phyloP scores from a whole-genome alignment of 1,284 basidiomycete species.

The Tylopilus sp. region DNA sequence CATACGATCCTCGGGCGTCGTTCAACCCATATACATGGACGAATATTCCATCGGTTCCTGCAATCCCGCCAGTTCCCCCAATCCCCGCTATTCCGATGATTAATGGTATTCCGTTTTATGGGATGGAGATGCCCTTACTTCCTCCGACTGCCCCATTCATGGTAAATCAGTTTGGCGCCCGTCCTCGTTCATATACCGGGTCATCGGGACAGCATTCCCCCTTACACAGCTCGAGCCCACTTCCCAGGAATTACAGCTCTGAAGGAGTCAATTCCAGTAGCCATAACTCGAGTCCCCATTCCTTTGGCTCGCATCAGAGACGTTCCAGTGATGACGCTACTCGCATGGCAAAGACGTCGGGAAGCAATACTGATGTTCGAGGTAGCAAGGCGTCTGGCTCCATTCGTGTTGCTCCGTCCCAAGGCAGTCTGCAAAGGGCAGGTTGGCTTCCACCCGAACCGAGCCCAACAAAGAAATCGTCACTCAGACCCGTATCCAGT shows the following conservation, averaged over 20 bases:
- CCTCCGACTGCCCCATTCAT: slow-evolving; percentile 75
- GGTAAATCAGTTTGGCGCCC: slow-evolving; percentile 50
- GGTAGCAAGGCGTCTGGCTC: slow-evolving; percentile 9
- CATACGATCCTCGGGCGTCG: slow-evolving; percentile 33
- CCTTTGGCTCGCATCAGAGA: slow-evolving; percentile 27
- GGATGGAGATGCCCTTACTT: slow-evolving; percentile 58
- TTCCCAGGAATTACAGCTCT: slow-evolving; percentile 26
- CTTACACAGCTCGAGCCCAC: slow-evolving; percentile 18
- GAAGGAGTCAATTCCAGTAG: slow-evolving; percentile 19
- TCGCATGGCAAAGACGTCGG: slow-evolving; percentile 9
- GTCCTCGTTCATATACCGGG: slow-evolving; percentile 21
- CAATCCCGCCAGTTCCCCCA: slow-evolving; percentile 28
- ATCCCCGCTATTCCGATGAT: slow-evolving; percentile 29
- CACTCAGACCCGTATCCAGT: slow-evolving; percentile 18
- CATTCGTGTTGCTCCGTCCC: slow-evolving; percentile 10
- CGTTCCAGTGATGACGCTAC: slow-evolving; percentile 32
- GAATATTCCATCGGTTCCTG: slow-evolving; percentile 27
- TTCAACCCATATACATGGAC: slow-evolving; percentile 39
- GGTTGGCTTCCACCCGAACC: slow-evolving; percentile 26
- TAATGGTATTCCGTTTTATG: slow-evolving; percentile 35
- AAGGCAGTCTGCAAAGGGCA: slow-evolving; percentile 17
- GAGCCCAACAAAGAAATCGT: slow-evolving; percentile 6
- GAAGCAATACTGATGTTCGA: slow-evolving; percentile 20
- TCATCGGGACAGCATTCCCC: slow-evolving; percentile 23
- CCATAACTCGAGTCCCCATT: slow-evolving; percentile 19